phyloP scores from a whole-genome alignment of 768 basidiomycete species.

The Mycena sanguinolenta region DNA sequence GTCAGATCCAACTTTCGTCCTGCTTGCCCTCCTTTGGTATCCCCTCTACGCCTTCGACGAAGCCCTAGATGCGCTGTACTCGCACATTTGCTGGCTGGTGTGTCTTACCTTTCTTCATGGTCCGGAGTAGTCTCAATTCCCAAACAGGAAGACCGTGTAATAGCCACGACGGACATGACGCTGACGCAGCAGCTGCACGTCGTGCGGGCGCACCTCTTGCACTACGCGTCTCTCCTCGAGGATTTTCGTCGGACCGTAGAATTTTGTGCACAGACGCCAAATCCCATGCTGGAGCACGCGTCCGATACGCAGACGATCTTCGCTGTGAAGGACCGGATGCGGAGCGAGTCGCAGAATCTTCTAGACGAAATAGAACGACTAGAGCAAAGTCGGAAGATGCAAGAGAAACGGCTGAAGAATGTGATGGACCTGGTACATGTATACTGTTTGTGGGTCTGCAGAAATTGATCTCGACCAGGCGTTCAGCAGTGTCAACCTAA shows the following conservation, averaged over 20 bases:
- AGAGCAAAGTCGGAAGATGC: conserved; percentile 54
- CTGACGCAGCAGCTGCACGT: conserved; percentile 69
- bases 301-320: conserved; percentile 20
- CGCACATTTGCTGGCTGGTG: too few relatives aligned
- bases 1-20: conserved; percentile 62
- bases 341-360: conserved; percentile 63
- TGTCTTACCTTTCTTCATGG: conserved; percentile 28
- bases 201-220: too few relatives aligned
- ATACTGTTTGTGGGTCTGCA: neutral
- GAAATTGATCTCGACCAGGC: conserved; percentile 46
- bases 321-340: conserved; percentile 43
- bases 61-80: too few relatives aligned
- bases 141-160: conserved; percentile 60
- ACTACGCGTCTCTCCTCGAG: conserved; percentile 65
- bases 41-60: too few relatives aligned
- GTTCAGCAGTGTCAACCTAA: conserved; percentile 62
- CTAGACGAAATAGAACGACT: conserved; percentile 64
- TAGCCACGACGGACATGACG: conserved; percentile 53
- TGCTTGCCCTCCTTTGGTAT: too few relatives aligned
- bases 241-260: conserved; percentile 65
- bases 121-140: neutral
- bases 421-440: conserved; percentile 61
- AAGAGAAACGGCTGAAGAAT: too few relatives aligned
- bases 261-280: conserved; percentile 63
- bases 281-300: conserved; percentile 60